Evolutionary conservation across 257 asterid species (phyloP).

Genomic region (Mitragyna speciosa): DNA sequence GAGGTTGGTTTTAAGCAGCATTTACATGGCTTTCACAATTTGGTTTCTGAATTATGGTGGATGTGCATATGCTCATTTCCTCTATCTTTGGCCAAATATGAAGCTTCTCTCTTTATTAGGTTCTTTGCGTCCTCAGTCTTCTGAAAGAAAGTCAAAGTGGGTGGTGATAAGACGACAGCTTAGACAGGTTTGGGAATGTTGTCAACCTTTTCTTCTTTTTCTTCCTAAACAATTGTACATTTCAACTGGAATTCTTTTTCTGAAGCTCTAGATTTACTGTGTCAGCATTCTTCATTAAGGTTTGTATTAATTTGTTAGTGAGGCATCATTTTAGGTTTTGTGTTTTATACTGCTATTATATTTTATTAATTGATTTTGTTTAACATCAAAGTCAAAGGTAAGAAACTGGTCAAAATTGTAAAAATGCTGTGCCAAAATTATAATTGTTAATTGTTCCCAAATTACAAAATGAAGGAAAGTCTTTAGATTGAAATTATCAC

Average conservation of each 20-base stretch:
- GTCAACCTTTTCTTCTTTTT: constrained; percentile 4
- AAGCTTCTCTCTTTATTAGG: constrained; percentile 93
- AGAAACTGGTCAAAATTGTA: too few species aligned
- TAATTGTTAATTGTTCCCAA: too few species aligned
- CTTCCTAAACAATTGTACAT: background rate
- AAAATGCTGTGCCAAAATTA: too few species aligned
- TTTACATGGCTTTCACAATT: background rate
- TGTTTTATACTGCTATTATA: background rate
- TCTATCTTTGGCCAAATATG: constrained; percentile 26
- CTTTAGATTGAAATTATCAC: too few species aligned
- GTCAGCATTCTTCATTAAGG: background rate
- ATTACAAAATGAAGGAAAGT: too few species aligned
- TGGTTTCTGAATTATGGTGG: background rate
- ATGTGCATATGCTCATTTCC: constrained; percentile 9
- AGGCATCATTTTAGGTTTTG: background rate
- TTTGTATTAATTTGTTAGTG: background rate
- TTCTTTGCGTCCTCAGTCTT: constrained; percentile 88
- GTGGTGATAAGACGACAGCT: constrained; percentile 92
- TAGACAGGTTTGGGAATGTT: constrained; percentile 61
- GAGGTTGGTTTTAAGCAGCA: constrained; percentile 51
- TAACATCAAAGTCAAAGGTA: too few species aligned
- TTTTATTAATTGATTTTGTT: too few species aligned
- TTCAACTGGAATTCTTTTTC: background rate
- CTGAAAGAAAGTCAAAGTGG: constrained; percentile 96
- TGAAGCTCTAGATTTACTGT: background rate